These are phyloP conservation scores for Elaeagnus macrophylla DNA, from an alignment of 306 rosid species.

Conservation along the genomic window DNA sequence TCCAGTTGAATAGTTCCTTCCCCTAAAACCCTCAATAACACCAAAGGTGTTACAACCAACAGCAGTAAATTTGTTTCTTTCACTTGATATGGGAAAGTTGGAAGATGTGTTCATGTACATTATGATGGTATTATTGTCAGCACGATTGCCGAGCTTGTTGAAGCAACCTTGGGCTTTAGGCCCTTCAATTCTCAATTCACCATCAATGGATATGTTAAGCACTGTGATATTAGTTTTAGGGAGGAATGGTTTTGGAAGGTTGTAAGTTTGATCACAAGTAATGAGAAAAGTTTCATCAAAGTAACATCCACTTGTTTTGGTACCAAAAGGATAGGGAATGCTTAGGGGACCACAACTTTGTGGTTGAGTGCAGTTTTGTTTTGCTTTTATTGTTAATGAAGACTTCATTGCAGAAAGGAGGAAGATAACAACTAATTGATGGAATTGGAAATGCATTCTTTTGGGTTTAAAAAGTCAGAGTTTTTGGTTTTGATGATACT, in stretches of 20 bases:
- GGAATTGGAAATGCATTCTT: too few relatives aligned
- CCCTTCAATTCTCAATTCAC: neutral
- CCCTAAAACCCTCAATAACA: neutral
- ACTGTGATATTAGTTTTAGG: neutral
- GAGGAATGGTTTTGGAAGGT: neutral
- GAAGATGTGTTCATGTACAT: neutral
- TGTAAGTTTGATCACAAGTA: neutral
- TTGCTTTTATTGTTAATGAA: too few relatives aligned
- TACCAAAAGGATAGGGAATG: slow-evolving; percentile 24
- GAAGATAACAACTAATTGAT: too few relatives aligned
- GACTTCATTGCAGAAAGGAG: too few relatives aligned
- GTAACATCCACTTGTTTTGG: neutral
- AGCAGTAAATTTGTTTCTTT: slow-evolving; percentile 4
- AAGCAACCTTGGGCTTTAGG: neutral
- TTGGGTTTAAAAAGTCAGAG: too few relatives aligned
- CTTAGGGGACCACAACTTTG: slow-evolving; percentile 13
- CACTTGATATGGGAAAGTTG: neutral
- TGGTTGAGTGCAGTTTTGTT: too few relatives aligned
- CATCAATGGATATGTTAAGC: neutral
- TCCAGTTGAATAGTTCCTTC: neutral
- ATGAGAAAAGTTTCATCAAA: neutral
- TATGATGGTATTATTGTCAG: neutral
- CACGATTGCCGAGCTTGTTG: neutral
- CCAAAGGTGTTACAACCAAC: slow-evolving; percentile 2
- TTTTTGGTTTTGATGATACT: too few relatives aligned